These are phyloP conservation scores for Leucocoprinus sp. DNA, from an alignment of 768 basidiomycete genomes.

Conservation along the genomic window DNA sequence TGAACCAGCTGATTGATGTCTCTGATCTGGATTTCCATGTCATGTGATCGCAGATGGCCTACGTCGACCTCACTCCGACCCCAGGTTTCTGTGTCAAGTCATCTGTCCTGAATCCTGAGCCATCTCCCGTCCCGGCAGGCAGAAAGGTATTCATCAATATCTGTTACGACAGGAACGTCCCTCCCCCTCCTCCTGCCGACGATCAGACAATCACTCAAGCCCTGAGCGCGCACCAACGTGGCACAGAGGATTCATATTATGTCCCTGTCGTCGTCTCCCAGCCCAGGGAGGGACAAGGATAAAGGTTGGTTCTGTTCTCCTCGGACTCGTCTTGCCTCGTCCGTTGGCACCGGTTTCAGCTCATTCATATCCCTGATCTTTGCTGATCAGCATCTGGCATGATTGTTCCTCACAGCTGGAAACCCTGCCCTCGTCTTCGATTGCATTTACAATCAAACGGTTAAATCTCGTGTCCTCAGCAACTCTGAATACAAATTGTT, in stretches of 20 bases:
- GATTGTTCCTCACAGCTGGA: slow-evolving; percentile 39
- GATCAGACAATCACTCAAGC: slow-evolving; percentile 53
- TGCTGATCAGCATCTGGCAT: not conserved
- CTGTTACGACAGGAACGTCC: slow-evolving; percentile 60
- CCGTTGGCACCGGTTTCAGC: not conserved
- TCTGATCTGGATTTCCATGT: not conserved
- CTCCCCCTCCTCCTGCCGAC: slow-evolving; percentile 54
- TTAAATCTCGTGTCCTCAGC: slow-evolving; percentile 51
- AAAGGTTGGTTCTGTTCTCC: slow-evolving; percentile 44
- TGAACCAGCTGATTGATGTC: slow-evolving; percentile 9
- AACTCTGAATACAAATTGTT: slow-evolving; percentile 63
- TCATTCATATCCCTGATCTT: not conserved
- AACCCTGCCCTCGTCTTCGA: slow-evolving; percentile 67
- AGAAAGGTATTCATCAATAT: slow-evolving; percentile 71
- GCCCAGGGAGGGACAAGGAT: slow-evolving; percentile 50
- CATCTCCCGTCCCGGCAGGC: slow-evolving; percentile 36
- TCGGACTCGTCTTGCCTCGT: not conserved
- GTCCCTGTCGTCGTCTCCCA: slow-evolving; percentile 70
- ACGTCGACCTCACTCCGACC: slow-evolving; percentile 44
- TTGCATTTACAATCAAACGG: slow-evolving; percentile 50
- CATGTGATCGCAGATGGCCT: slow-evolving; percentile 12
- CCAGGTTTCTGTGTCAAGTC: slow-evolving; percentile 73
- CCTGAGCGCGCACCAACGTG: slow-evolving; percentile 40
- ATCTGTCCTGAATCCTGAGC: slow-evolving; percentile 31
- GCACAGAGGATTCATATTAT: slow-evolving; percentile 38